Percentiles rank a stretch among this genome's conserved stretches.
These are phyloP conservation scores for Sphagnurus paluster DNA, from an alignment of 1,284 basidiomycete genomes.

Conservation along the genomic window DNA sequence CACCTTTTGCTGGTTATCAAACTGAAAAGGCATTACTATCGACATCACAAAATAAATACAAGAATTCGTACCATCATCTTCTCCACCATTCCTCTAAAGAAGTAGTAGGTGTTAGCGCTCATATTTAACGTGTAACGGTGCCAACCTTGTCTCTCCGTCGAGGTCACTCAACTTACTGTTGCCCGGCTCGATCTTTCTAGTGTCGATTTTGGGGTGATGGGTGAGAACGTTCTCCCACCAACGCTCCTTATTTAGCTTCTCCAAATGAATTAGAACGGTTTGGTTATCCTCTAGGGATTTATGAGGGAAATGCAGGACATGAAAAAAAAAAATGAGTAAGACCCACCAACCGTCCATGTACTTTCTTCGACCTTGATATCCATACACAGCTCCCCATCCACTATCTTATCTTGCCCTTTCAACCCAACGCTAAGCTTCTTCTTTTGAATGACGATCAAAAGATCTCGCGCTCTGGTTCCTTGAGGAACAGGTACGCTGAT, in stretches of 20 bases:
- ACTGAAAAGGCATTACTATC: conserved; percentile 53
- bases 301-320: neutral
- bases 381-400: conserved; percentile 90
- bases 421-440: conserved; percentile 82
- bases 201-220: conserved; percentile 96
- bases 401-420: conserved; percentile 83
- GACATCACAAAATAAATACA: conserved; percentile 7
- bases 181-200: conserved; percentile 92
- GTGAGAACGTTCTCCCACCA: conserved; percentile 99
- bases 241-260: conserved; percentile 84
- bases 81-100: conserved; percentile 90
- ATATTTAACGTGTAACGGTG: neutral
- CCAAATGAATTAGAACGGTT: conserved; percentile 75
- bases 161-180: conserved; percentile 97
- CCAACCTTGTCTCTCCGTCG: conserved; percentile 86
- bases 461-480: conserved; percentile 82
- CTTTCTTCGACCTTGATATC: conserved; percentile 96
- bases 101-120: conserved; percentile 3
- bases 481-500: conserved; percentile 82
- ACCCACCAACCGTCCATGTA: conserved; percentile 92
- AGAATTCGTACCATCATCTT: conserved; percentile 94
- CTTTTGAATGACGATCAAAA: conserved; percentile 77
- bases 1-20: conserved; percentile 97
- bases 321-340: conserved; percentile 1
- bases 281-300: conserved; percentile 71